Percentiles rank a stretch among this genome's conserved stretches.
These are phyloP conservation scores for Fraxinus pennsylvanica DNA, from an alignment of 257 asterid genomes.

Conservation along the genomic window DNA sequence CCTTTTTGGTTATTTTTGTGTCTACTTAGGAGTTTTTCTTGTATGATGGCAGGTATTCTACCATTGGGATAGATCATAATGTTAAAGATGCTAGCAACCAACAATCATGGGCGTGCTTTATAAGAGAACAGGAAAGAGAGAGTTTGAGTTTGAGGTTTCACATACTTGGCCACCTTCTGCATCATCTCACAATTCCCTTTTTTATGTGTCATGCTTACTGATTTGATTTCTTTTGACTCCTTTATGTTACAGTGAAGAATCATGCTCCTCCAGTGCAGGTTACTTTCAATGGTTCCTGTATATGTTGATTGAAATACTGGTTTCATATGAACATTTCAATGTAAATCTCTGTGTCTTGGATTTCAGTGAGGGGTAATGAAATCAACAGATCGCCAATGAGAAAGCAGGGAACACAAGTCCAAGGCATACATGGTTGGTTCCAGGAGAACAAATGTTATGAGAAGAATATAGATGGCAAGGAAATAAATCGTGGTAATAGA, in stretches of 20 bases:
- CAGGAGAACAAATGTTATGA: slow-evolving; percentile 15
- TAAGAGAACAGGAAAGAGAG: slow-evolving; percentile 43
- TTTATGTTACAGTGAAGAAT: slow-evolving; percentile 63
- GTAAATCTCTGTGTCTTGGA: background rate
- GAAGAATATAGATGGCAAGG: slow-evolving; percentile 16
- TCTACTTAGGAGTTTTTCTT: slow-evolving; percentile 20
- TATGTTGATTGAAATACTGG: slow-evolving; percentile 21
- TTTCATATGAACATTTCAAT: slow-evolving; percentile 9
- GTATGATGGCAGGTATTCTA: slow-evolving; percentile 46
- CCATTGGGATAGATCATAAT: slow-evolving; percentile 32
- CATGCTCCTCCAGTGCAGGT: slow-evolving; percentile 78
- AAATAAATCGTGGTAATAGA: slow-evolving; percentile 14
- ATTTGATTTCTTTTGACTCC: slow-evolving; percentile 22
- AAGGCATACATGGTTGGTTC: background rate
- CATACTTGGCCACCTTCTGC: slow-evolving; percentile 27
- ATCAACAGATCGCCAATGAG: slow-evolving; percentile 34
- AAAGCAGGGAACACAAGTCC: slow-evolving; percentile 20
- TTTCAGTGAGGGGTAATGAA: slow-evolving; percentile 51
- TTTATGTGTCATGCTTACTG: slow-evolving; percentile 22
- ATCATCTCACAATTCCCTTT: slow-evolving; percentile 11
- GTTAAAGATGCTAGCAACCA: slow-evolving; percentile 31
- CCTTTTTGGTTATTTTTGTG: slow-evolving; percentile 7
- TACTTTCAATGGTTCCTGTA: slow-evolving; percentile 14
- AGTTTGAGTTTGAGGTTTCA: slow-evolving; percentile 51
- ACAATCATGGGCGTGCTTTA: slow-evolving; percentile 27